These are phyloP conservation scores for Aspergillus ustus DNA, from an alignment of 2,329 filamentous ascomycete genomes.

Conservation along the genomic window DNA sequence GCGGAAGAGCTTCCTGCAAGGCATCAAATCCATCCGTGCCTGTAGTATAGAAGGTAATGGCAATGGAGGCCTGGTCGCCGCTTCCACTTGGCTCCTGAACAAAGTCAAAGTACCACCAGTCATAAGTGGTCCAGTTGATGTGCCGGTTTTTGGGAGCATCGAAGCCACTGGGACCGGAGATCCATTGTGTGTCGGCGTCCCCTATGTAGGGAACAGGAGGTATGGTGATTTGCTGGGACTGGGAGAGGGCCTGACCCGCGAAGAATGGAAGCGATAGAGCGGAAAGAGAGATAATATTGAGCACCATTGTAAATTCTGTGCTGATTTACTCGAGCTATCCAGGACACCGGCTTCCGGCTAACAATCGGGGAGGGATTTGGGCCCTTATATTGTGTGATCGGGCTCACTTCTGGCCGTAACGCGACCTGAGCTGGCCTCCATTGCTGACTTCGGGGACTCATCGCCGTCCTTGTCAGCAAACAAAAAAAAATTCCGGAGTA, in stretches of 20 bases:
- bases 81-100: not conserved
- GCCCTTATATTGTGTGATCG: not conserved
- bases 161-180: not conserved
- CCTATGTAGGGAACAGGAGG: not conserved
- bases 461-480: not conserved
- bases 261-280: not conserved
- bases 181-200: not conserved
- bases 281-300: not conserved
- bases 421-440: not conserved
- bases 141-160: not conserved
- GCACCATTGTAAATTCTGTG: not conserved
- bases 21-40: not conserved
- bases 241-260: not conserved
- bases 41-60: not conserved
- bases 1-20: not conserved
- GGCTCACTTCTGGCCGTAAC: too few species aligned
- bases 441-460: not conserved
- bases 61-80: not conserved
- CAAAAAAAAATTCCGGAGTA: not conserved
- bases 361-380: not conserved
- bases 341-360: too few species aligned
- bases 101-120: not conserved
- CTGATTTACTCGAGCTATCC: too few species aligned
- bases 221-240: not conserved
- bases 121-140: not conserved